These are phyloP conservation scores for Paxillus ammoniavirescens DNA, from an alignment of 768 basidiomycete species.

Conservation along the genomic window DNA sequence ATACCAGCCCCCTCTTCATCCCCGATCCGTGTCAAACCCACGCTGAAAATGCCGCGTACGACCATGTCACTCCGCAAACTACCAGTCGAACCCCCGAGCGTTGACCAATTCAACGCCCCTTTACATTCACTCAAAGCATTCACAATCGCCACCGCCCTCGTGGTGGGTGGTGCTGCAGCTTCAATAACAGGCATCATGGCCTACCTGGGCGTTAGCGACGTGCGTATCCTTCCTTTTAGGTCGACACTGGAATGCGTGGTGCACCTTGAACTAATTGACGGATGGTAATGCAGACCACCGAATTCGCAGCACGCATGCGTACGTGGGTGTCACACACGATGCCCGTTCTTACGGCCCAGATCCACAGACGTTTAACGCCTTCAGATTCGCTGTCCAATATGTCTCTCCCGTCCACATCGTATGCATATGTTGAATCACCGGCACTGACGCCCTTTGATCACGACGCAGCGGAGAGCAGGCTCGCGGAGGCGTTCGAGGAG, in stretches of 20 bases:
- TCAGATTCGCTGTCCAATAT: constrained; percentile 14
- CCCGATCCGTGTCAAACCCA: background rate
- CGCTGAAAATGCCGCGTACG: background rate
- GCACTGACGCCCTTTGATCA: constrained; percentile 14
- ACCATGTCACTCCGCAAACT: no score
- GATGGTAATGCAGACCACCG: constrained; percentile 42
- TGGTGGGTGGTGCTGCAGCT: constrained; percentile 44
- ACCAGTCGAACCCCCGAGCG: background rate
- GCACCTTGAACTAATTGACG: background rate
- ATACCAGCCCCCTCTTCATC: background rate
- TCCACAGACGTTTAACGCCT: constrained; percentile 44
- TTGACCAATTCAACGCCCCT: constrained; percentile 46
- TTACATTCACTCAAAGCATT: constrained; percentile 64
- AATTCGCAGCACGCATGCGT: constrained; percentile 63
- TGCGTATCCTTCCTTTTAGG: constrained; percentile 21
- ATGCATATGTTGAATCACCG: background rate
- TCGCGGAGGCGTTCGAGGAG: constrained; percentile 54
- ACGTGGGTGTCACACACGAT: constrained; percentile 42
- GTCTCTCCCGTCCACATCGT: background rate
- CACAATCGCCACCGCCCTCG: constrained; percentile 60
- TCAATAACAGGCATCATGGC: constrained; percentile 50
- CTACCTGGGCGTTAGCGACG: constrained; percentile 54
- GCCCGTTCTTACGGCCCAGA: constrained; percentile 49
- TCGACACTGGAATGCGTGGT: background rate
- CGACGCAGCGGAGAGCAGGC: constrained; percentile 48